A percentile compares a stretch with the other conserved stretches of the same genome.
Conservation (phyloP, 73 alveolate species). For the Paramecium sonneborni region DNA sequence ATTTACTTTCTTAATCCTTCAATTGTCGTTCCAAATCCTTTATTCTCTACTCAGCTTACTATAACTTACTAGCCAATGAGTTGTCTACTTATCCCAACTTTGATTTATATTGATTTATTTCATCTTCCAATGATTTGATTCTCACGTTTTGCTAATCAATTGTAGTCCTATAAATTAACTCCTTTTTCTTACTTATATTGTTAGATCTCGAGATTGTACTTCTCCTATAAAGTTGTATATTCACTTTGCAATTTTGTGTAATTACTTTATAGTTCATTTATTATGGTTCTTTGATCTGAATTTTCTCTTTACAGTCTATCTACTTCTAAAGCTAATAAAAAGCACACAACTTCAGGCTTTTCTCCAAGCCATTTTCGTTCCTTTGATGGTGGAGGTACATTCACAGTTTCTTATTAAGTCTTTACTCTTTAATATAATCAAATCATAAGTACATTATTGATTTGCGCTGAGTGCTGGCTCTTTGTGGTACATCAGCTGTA, state of each 20-base stretch:
- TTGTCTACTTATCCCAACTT: slow-evolving; percentile 39
- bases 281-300: not conserved
- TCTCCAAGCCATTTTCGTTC: slow-evolving; percentile 58
- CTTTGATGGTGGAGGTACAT: slow-evolving; percentile 18
- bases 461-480: not conserved
- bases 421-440: not conserved
- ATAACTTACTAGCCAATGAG: not conserved
- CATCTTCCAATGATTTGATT: not conserved
- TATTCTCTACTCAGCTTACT: slow-evolving; percentile 24
- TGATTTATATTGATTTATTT: slow-evolving; percentile 12
- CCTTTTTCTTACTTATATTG: not conserved
- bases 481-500: not conserved
- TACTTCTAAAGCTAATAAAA: slow-evolving; percentile 27
- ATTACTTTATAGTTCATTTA: not conserved
- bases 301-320: slow-evolving; percentile 1
- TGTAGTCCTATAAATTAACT: not conserved
- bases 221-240: not conserved
- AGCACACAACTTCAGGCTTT: slow-evolving; percentile 58
- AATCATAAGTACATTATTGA: not conserved
- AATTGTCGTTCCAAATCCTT: slow-evolving; percentile 21
- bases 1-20: not conserved
- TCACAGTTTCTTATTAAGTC: not conserved
- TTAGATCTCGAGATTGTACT: not conserved
- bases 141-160: not conserved
- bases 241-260: not conserved